Conservation (phyloP, 2,329 filamentous ascomycete species). For the Sarocladium strictum region DNA sequence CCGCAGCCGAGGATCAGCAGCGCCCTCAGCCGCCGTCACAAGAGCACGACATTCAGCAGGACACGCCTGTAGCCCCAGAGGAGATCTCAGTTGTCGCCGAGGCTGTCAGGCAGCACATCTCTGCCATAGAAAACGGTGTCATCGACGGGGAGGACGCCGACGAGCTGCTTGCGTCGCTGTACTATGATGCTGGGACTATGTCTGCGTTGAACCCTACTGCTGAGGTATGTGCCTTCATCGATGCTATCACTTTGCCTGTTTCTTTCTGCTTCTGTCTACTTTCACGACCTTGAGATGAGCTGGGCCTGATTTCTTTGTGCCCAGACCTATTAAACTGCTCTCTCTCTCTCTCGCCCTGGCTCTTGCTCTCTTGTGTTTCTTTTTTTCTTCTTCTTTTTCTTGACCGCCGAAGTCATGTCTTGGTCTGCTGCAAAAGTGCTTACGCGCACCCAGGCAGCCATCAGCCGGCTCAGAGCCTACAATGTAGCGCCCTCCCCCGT, state of each 20-base stretch:
- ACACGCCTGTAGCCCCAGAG: background rate
- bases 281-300: background rate
- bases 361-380: too few species aligned
- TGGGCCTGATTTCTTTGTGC: background rate
- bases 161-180: conserved; percentile 33
- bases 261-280: background rate
- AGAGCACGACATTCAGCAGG: background rate
- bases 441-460: conserved; percentile 40
- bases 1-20: background rate
- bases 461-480: conserved; percentile 56
- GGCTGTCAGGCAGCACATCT: conserved; percentile 1
- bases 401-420: conserved; percentile 2
- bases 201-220: conserved; percentile 48
- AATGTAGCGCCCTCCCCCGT: conserved; percentile 53
- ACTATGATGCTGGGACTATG: conserved; percentile 55
- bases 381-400: too few species aligned
- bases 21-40: background rate
- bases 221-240: conserved; percentile 36
- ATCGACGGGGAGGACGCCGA: conserved; percentile 21
- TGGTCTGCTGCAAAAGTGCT: conserved; percentile 10
- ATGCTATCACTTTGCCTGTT: background rate
- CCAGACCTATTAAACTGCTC: conserved; percentile 2
- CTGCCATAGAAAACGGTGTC: conserved; percentile 14
- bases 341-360: too few species aligned
- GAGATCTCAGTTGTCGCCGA: background rate